Conservation (phyloP, 345 rosid species). For the Gossypium ekmanianum region DNA sequence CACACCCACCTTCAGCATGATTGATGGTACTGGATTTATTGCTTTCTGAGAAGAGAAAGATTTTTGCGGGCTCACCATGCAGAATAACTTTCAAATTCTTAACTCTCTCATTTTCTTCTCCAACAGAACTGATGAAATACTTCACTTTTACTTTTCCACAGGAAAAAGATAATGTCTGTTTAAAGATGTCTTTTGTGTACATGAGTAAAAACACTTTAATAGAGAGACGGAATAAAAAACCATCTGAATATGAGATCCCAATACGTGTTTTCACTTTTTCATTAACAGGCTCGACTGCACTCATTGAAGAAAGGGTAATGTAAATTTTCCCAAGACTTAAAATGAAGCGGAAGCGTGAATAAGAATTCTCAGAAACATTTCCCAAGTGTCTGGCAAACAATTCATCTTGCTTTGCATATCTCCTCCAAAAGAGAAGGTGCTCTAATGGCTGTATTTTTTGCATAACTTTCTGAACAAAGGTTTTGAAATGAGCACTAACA, state of each 20-base stretch:
- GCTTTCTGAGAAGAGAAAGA: constrained; percentile 33
- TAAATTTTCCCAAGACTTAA: constrained; percentile 52
- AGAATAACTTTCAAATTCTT: constrained; percentile 42
- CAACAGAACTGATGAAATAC: constrained; percentile 33
- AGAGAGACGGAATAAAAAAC: constrained; percentile 49
- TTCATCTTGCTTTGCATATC: constrained; percentile 27
- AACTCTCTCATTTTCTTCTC: constrained; percentile 32
- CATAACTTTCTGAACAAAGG: constrained; percentile 38
- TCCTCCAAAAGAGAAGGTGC: constrained; percentile 27
- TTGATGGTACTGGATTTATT: constrained; percentile 24
- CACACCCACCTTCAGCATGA: constrained; percentile 33
- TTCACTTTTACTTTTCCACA: constrained; percentile 53
- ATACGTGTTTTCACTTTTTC: constrained; percentile 33
- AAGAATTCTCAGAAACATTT: constrained; percentile 29
- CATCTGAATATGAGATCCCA: constrained; percentile 38
- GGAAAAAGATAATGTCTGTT: constrained; percentile 47
- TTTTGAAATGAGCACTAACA: constrained; percentile 18
- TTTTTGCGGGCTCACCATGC: constrained; percentile 55
- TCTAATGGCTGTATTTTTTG: constrained; percentile 29
- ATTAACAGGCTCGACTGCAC: constrained; percentile 26
- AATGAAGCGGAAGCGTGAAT: constrained; percentile 35
- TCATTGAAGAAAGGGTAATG: constrained; percentile 38
- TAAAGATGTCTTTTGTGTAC: constrained; percentile 41
- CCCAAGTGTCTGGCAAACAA: constrained; percentile 28
- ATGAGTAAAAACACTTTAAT: constrained; percentile 45